Evolutionary conservation across 139 green algal genomes (phyloP).

Genomic region (Volvox reticuliferus): DNA sequence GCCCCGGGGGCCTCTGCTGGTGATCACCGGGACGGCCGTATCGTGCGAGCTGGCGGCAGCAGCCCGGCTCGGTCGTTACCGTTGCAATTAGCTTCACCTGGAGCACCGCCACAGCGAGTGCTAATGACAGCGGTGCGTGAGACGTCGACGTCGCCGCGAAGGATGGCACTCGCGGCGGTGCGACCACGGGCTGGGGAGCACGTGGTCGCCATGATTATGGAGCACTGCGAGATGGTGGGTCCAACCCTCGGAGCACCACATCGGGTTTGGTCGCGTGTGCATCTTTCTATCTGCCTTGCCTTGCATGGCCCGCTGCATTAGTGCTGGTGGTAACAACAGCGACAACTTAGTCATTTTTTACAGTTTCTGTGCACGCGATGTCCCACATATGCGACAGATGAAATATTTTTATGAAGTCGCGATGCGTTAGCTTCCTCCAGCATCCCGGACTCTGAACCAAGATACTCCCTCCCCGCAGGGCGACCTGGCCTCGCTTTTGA

Average conservation of each 20-base stretch:
- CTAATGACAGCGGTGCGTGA: not conserved
- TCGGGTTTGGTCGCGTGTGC: too few species aligned
- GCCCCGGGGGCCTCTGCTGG: not conserved
- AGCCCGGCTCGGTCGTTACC: not conserved
- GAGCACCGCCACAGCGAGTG: not conserved
- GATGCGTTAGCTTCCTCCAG: too few species aligned
- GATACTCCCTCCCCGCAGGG: not conserved
- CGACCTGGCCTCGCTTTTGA: conserved; percentile 7
- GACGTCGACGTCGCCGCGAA: not conserved
- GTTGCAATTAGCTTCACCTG: not conserved
- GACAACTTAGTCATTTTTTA: too few species aligned
- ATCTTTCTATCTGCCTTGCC: too few species aligned
- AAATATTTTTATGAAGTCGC: too few species aligned
- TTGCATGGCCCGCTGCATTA: too few species aligned
- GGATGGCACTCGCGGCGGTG: conserved; percentile 7
- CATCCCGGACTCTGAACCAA: too few species aligned
- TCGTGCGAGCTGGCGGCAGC: not conserved
- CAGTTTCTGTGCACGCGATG: too few species aligned
- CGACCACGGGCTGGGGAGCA: not conserved
- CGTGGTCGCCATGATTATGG: not conserved
- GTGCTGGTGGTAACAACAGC: too few species aligned
- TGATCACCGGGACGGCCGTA: not conserved
- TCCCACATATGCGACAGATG: too few species aligned
- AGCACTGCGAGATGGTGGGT: conserved; percentile 21
- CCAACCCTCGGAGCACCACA: not conserved